Base-by-base conservation (phyloP, 2,329 filamentous ascomycete species). In the Xylariaceae sp. region DNA sequence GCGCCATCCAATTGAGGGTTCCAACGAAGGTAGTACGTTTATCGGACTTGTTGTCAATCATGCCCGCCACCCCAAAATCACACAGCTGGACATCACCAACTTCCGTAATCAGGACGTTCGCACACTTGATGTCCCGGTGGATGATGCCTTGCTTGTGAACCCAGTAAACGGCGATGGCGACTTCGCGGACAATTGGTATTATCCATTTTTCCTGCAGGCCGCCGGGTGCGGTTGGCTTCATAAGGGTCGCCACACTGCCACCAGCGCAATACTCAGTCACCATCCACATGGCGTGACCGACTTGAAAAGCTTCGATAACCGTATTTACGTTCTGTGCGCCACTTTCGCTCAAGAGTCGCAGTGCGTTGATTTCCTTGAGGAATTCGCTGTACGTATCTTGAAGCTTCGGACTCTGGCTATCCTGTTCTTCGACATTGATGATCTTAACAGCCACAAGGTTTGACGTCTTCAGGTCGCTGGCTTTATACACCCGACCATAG, bases 1-100 rank as follows among this genome's bases (percentile, higher is more conserved):
- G 88, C 0, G 89, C 87, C 88, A 94, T 91, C 87, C 88, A 94
- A 70, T 91, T 85, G 2, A 86, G 86, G 0, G 89, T 94, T 27
- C 89, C 89, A 53, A 92, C 87, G 47, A 92, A 86, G 0, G 89
- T 92, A 3, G 86, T 86, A 51, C 88, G 78, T 71, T 94, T 94
- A 64, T 88, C 85, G 52, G 85, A 79, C 61, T 88, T 86, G 42
- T 79, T 86, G 67, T 91, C 87, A 54, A 91, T 81, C 46, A 89
- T 82, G 44, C 87, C 88, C 32, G 89, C 87, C 47, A 94, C 88
- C 60, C 89, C 89, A 69, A 94, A 94, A 67, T 94, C 89, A 67
- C 88, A 91, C 35, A 94, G 79, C 68, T 94, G 89, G 6, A 94
- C 86, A 31, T 82, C 76, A 30, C 89, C 89, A 37, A 83, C 79